These are phyloP conservation scores for Phallus indusiatus DNA, from an alignment of 768 basidiomycete species.

Conservation along the genomic window DNA sequence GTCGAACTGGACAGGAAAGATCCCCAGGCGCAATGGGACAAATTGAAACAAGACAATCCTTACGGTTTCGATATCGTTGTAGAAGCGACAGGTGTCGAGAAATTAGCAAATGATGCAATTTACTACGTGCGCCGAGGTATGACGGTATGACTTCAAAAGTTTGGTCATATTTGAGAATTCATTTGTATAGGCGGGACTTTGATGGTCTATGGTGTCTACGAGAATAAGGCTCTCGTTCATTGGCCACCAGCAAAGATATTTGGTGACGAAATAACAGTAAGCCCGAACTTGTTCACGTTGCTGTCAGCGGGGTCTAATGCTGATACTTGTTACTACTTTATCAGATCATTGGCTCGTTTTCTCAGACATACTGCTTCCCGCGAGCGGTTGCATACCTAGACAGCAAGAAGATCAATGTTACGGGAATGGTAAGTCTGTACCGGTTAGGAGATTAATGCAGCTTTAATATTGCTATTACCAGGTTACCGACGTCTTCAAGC, in stretches of 20 bases:
- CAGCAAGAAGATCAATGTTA: conserved; percentile 69
- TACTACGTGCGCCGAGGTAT: conserved; percentile 70
- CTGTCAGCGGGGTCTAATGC: background rate
- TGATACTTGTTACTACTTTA: background rate
- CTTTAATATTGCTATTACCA: conserved; percentile 16
- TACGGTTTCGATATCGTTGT: conserved; percentile 87
- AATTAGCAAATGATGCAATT: conserved; percentile 79
- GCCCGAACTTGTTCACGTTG: conserved; percentile 7
- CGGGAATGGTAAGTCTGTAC: conserved; percentile 55
- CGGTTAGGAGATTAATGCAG: background rate
- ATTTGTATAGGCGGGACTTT: conserved; percentile 47
- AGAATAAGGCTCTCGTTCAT: conserved; percentile 71
- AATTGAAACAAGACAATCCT: conserved; percentile 71
- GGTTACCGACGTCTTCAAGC: conserved; percentile 48
- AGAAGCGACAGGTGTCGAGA: conserved; percentile 77
- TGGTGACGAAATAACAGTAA: conserved; percentile 56
- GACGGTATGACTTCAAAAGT: background rate
- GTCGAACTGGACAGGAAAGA: conserved; percentile 72
- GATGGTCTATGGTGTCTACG: conserved; percentile 88
- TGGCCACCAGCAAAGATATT: conserved; percentile 84
- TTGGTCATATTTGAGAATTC: background rate
- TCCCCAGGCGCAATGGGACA: conserved; percentile 69
- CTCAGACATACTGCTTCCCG: conserved; percentile 85
- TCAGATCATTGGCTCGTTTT: conserved; percentile 86
- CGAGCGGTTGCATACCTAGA: conserved; percentile 86